Evolutionary conservation across 2,329 filamentous ascomycete genomes (phyloP), one percentile per base, ranked within the genome.

Genomic region (Pyricularia sp.): DNA sequence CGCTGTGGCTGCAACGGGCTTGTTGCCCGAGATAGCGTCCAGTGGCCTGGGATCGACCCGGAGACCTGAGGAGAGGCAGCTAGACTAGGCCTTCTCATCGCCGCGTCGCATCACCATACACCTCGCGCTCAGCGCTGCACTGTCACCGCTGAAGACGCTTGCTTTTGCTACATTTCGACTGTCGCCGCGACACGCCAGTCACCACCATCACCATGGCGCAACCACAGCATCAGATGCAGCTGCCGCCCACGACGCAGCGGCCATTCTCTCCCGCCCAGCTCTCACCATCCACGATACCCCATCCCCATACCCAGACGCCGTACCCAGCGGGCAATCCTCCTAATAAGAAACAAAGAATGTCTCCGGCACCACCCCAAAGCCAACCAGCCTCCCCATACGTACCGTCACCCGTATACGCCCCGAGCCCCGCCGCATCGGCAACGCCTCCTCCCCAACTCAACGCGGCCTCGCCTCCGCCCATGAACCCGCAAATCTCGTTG

Each of bases 161-260:
- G 42, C 42, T 55, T 55, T 55, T 55, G 42, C 42, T 55, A n/a
- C 42, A 20, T 55, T 55, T 55, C 17, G 42, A n/a, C 42, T n/a
- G 42, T n/a, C 42, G 42, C 42, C 5, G 42, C 42, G 42, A 55
- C 42, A 55, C 42, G 20, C 17, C 64, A 42, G 64, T 11, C 59
- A 23, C 17, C 36, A 42, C 66, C n/a, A 26, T 58, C 68, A 72
- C 72, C 72, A 87, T 90, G 87, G 86, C 87, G 74, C 87, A 90
- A 76, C 85, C 86, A 67, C 86, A 88, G 72, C 79, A 81, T n/a
- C 81, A 84, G 72, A 79, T 80, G 72, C 70, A 67, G 55, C 70
- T 3, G 20, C 68, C 68, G 20, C n/a, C 68, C 17, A n/a, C 72
- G 17, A 70, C 72, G 65, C 25, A 66, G 17, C 61, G 36, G 7